phyloP scores from a whole-genome alignment of 371 early-diverging fungal genomes.

The Syncephalastrum sp. region DNA sequence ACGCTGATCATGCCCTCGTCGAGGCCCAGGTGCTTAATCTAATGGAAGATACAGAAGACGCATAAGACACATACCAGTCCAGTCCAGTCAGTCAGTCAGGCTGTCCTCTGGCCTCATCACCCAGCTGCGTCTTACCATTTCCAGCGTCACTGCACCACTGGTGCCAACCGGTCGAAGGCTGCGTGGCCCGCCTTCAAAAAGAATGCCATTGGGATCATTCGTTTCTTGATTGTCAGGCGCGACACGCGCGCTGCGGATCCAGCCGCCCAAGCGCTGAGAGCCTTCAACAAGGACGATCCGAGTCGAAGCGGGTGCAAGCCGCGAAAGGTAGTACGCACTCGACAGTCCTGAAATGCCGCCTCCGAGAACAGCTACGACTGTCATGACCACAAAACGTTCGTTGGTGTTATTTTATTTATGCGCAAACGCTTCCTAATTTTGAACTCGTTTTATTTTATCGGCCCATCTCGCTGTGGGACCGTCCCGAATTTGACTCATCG shows the following conservation, averaged over 20 bases:
- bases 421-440: no score
- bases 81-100: no score
- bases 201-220: slow-evolving; percentile 33
- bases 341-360: slow-evolving; percentile 93
- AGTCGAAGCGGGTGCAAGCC: slow-evolving; percentile 46
- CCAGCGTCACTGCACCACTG: slow-evolving; percentile 72
- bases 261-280: slow-evolving; percentile 79
- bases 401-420: no score
- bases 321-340: slow-evolving; percentile 79
- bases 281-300: slow-evolving; percentile 75
- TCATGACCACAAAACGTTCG: slow-evolving; percentile 1
- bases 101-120: no score
- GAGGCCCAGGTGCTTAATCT: slow-evolving; percentile 68
- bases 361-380: slow-evolving; percentile 72
- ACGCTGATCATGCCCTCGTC: slow-evolving; percentile 55
- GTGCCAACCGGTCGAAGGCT: slow-evolving; percentile 80
- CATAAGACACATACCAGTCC: no score
- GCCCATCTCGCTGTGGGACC: no score
- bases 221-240: slow-evolving; percentile 15
- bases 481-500: no score
- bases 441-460: no score
- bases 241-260: slow-evolving; percentile 72
- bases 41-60: background rate
- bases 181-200: slow-evolving; percentile 88
- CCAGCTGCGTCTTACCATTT: slow-evolving; percentile 57